Conservation (phyloP, 805 yeast genomes). For the Grigorovia yakushimaensis region DNA sequence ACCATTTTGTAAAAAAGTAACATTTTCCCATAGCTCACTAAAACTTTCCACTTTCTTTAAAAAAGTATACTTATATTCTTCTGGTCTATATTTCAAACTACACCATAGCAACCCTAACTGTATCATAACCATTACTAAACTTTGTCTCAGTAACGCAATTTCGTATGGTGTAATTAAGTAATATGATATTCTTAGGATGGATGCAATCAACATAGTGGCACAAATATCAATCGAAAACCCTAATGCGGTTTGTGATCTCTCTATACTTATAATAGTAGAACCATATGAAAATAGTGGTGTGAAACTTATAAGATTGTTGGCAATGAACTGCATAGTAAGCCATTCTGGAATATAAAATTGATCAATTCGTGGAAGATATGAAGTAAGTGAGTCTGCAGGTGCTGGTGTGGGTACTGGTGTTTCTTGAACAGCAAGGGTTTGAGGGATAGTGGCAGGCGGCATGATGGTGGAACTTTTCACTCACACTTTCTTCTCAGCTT, state of each 20-base stretch:
- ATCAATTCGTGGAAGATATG: constrained; percentile 31
- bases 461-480: too few relatives aligned
- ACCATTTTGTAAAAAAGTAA: constrained; percentile 24
- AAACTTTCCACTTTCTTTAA: constrained; percentile 30
- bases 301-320: constrained; percentile 59
- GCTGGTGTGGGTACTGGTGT: constrained; percentile 9
- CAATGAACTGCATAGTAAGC: constrained; percentile 45
- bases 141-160: constrained; percentile 64
- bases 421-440: background rate
- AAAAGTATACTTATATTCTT: constrained; percentile 31
- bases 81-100: constrained; percentile 50
- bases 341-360: constrained; percentile 41
- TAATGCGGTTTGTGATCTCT: constrained; percentile 49
- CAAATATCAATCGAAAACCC: constrained; percentile 92
- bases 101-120: constrained; percentile 57
- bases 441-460: background rate
- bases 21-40: constrained; percentile 23
- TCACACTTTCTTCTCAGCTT: too few relatives aligned
- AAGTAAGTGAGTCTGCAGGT: constrained; percentile 14
- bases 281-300: constrained; percentile 87
- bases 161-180: constrained; percentile 77
- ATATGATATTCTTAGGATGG: constrained; percentile 63
- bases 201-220: constrained; percentile 78
- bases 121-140: constrained; percentile 74
- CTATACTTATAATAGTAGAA: constrained; percentile 63